Conservation (phyloP, 2,329 filamentous ascomycete species). For the Sclerotiophoma versabilis region DNA sequence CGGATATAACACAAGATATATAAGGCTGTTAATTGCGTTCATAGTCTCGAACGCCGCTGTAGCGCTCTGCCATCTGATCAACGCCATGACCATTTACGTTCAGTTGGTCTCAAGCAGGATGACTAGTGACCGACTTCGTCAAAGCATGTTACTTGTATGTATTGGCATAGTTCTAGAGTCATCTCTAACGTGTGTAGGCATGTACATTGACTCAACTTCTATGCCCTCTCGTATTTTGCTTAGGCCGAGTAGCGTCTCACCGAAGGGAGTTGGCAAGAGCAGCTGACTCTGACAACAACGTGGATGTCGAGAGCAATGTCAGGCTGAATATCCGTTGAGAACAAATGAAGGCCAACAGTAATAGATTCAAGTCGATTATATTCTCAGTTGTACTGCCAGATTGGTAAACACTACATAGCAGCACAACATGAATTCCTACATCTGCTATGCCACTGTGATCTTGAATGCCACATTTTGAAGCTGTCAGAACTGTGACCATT, state of each 20-base stretch:
- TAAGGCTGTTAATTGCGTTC: not conserved
- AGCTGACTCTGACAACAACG: not conserved
- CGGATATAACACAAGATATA: not conserved
- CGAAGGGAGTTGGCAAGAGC: not conserved
- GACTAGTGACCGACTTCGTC: not conserved
- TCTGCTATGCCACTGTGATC: too few relatives aligned
- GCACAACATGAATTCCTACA: too few relatives aligned
- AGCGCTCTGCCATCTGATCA: not conserved
- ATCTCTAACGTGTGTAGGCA: not conserved
- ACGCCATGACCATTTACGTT: not conserved
- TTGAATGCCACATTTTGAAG: too few relatives aligned
- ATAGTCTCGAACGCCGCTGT: not conserved
- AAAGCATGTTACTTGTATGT: slow-evolving; percentile 1
- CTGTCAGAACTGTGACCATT: too few relatives aligned
- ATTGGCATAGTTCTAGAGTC: not conserved
- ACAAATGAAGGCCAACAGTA: too few relatives aligned
- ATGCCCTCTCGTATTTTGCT: not conserved
- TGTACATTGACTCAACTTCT: not conserved
- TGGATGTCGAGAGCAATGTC: not conserved
- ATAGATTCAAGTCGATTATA: too few relatives aligned
- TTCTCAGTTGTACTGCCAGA: too few relatives aligned
- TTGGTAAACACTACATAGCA: too few relatives aligned
- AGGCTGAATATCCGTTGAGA: not conserved
- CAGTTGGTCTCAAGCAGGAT: not conserved
- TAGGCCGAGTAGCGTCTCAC: not conserved